A percentile compares a stretch with the other conserved stretches of the same genome.
Evolutionary conservation across 2,329 filamentous ascomycete genomes (phyloP).

Genomic region (Xylaria sp.): DNA sequence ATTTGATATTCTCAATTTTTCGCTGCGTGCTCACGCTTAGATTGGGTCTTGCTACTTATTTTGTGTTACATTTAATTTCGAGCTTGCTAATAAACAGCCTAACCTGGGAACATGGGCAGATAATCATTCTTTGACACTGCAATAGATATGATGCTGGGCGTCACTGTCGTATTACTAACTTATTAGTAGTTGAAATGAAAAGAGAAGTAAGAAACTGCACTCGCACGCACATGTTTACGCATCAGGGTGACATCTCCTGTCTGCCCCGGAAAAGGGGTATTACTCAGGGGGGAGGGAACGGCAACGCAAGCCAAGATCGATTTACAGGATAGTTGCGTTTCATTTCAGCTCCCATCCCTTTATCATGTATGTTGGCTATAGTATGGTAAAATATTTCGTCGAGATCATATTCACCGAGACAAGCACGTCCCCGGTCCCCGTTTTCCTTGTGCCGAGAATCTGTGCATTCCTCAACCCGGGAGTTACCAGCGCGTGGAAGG

Average conservation of each 20-base stretch:
- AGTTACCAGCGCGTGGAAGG: constrained; percentile 1
- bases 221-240: constrained; percentile 4
- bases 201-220: constrained; percentile 6
- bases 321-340: constrained; percentile 23
- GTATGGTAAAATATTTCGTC: constrained; percentile 11
- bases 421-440: not conserved
- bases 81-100: not conserved
- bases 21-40: constrained; percentile 12
- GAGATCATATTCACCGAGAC: constrained; percentile 20
- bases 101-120: constrained; percentile 8
- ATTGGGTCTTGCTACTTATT: constrained; percentile 10
- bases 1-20: constrained; percentile 18
- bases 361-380: constrained; percentile 6
- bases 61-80: constrained; percentile 32
- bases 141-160: constrained; percentile 7
- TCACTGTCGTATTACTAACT: constrained; percentile 20
- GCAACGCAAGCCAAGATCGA: constrained; percentile 29
- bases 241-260: constrained; percentile 12
- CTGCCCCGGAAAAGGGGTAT: constrained; percentile 23
- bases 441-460: constrained; percentile 6
- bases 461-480: constrained; percentile 2
- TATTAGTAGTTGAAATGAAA: constrained; percentile 21
- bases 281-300: constrained; percentile 13
- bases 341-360: constrained; percentile 21
- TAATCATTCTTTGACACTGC: constrained; percentile 12